Evolutionary conservation across 192 early-diverging fungal genomes (phyloP).

Genomic region (Phlyctochytrium bullatum): DNA sequence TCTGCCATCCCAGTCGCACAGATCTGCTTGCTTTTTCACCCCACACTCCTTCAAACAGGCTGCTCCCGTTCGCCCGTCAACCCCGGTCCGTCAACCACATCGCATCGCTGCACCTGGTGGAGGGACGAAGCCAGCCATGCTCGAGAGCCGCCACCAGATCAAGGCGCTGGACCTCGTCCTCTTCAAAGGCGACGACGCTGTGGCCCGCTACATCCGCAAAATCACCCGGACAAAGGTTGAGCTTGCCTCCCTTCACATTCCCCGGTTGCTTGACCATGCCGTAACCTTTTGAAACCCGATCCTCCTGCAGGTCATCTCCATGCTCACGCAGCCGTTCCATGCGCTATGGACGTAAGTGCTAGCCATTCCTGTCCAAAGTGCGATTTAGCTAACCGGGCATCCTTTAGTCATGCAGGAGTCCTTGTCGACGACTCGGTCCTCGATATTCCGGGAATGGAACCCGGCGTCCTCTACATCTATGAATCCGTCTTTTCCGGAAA

Average conservation of each 20-base stretch:
- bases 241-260: no score
- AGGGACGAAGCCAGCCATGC: no score
- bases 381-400: no score
- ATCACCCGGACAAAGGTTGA: slow-evolving; percentile 23
- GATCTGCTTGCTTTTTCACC: no score
- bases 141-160: neutral
- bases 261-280: no score
- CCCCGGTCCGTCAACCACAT: no score
- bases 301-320: neutral
- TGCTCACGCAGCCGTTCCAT: neutral
- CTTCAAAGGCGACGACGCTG: slow-evolving; percentile 32
- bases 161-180: slow-evolving; percentile 35
- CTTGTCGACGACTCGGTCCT: slow-evolving; percentile 25
- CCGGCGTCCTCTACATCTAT: slow-evolving; percentile 32
- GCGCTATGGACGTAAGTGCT: neutral
- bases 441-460: slow-evolving; percentile 24
- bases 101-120: no score
- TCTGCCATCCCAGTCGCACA: no score
- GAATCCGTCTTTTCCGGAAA: slow-evolving; percentile 32
- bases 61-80: no score
- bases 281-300: neutral
- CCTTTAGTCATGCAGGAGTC: slow-evolving; percentile 32
- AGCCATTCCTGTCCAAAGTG: no score
- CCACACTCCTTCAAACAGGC: no score
- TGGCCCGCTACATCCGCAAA: slow-evolving; percentile 31